These are phyloP conservation scores for Citrus cavaleriei DNA, from an alignment of 345 rosid species.

Conservation along the genomic window DNA sequence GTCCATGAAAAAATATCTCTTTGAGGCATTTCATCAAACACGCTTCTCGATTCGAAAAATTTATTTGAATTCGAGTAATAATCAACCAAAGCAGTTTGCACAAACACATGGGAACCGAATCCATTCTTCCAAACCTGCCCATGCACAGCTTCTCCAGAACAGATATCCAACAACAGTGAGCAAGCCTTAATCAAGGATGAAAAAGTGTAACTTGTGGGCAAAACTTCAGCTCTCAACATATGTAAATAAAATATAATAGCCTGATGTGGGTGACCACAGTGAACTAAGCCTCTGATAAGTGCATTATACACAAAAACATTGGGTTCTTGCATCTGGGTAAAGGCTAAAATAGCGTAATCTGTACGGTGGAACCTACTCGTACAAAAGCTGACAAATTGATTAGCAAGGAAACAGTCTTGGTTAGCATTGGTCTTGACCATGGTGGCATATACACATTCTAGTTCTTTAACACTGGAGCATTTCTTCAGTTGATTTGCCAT, in stretches of 20 bases:
- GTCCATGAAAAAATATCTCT: conserved; percentile 64
- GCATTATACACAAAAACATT: conserved; percentile 79
- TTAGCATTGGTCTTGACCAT: conserved; percentile 54
- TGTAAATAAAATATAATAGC: conserved; percentile 37
- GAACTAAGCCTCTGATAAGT: conserved; percentile 47
- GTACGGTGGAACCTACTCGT: conserved; percentile 23
- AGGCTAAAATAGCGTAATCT: conserved; percentile 47
- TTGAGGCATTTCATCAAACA: conserved; percentile 76
- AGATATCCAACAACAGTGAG: conserved; percentile 18
- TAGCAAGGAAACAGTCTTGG: conserved; percentile 53
- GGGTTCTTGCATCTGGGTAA: conserved; percentile 45
- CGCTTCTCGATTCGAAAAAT: conserved; percentile 40
- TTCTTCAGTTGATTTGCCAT: conserved; percentile 23
- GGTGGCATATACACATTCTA: conserved; percentile 47
- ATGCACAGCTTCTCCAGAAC: conserved; percentile 55
- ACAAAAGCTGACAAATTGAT: conserved; percentile 66
- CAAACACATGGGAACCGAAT: conserved; percentile 50
- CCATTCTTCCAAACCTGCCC: conserved; percentile 63
- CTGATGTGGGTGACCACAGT: conserved; percentile 31
- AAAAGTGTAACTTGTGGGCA: conserved; percentile 65
- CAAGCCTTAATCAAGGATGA: conserved; percentile 68
- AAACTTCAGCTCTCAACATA: conserved; percentile 50
- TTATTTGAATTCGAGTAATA: conserved; percentile 47
- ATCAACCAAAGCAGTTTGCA: conserved; percentile 66
- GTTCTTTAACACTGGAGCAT: conserved; percentile 32